Evolutionary conservation across 331 rosid genomes (phyloP), one percentile per base, ranked within the genome.

Genomic region (Stylosanthes scabra): DNA sequence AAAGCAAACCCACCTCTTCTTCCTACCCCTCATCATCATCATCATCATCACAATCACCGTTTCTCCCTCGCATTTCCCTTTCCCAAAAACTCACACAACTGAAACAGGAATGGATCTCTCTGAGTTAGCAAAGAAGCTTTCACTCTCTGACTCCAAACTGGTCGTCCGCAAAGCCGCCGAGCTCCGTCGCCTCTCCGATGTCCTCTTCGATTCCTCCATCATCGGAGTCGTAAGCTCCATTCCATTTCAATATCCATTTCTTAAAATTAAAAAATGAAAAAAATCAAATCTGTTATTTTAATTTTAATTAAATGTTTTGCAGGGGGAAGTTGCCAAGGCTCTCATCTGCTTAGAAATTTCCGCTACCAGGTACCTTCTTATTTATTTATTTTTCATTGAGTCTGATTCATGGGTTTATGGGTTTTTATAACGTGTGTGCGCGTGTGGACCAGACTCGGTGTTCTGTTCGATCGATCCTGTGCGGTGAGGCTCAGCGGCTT

Each of bases 241-340:
- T 51, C 57, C 3, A 51, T 51, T 54, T 0, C 7, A 50, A 37
- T 25, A 2, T 49, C 34, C 3, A 59, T 49, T 50, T n/a, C 8
- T 47, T 31, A 47, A 29, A 15, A 5, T 3, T 2, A 34, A 59
- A 11, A 59, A 15, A 12, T 14, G 5, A 5, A 51, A 51, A 51
- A 14, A 5, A 20, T 51, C 3, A 51, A 14, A 20, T 14, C 46
- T 39, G 14, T 12, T 6, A 28, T 60, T 57, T 31, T 13, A 15
- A 6, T 11, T 45, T 45, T n/a, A n/a, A 51, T 51, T 49, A 2
- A 11, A 11, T 3, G 11, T 3, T 8, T 15, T 42, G 16, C 51
- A 91, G 97, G 97, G 99, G 0, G 97, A 92, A 77, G 89, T 86
- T 41, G 94, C 96, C 1, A 95, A 91, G 70, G 95, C 97, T 16